phyloP scores from a whole-genome alignment of 305 asterid species.

The Striga hermonthica region DNA sequence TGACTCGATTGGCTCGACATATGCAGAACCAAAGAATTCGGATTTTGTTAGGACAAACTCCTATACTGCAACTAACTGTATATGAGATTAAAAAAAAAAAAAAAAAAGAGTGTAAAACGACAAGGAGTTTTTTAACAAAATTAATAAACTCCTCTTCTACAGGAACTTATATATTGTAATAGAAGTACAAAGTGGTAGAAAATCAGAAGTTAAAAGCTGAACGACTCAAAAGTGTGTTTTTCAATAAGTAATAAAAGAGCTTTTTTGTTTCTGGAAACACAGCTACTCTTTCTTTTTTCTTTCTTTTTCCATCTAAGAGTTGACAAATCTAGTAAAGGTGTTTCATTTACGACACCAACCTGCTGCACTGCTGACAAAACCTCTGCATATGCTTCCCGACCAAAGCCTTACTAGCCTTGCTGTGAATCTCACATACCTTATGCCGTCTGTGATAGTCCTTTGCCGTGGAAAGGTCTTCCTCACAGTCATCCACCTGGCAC shows the following conservation, averaged over 20 bases:
- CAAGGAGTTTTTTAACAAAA: neutral
- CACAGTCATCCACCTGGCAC: conserved; percentile 86
- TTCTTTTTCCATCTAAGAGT: neutral
- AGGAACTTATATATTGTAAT: neutral
- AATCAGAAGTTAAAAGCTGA: neutral
- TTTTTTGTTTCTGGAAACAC: neutral
- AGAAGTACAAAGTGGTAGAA: neutral
- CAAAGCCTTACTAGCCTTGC: conserved; percentile 66
- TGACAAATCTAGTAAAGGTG: conserved; percentile 7
- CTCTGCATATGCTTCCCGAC: conserved; percentile 83
- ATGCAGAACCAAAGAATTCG: conserved; percentile 14
- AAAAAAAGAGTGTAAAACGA: neutral
- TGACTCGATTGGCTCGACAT: conserved; percentile 9
- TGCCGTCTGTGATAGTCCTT: conserved; percentile 87
- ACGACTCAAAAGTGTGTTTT: neutral
- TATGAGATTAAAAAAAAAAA: neutral
- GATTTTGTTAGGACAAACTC: neutral
- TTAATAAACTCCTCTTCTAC: neutral
- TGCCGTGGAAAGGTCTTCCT: conserved; percentile 65
- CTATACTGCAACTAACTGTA: conserved; percentile 10
- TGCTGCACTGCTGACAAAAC: conserved; percentile 91
- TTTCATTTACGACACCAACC: conserved; percentile 33
- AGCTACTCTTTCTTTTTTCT: neutral
- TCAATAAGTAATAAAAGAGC: neutral
- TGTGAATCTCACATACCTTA: conserved; percentile 83